Base-by-base conservation (phyloP, 768 basidiomycete genomes). In the Coprinellus micaceus region DNA sequence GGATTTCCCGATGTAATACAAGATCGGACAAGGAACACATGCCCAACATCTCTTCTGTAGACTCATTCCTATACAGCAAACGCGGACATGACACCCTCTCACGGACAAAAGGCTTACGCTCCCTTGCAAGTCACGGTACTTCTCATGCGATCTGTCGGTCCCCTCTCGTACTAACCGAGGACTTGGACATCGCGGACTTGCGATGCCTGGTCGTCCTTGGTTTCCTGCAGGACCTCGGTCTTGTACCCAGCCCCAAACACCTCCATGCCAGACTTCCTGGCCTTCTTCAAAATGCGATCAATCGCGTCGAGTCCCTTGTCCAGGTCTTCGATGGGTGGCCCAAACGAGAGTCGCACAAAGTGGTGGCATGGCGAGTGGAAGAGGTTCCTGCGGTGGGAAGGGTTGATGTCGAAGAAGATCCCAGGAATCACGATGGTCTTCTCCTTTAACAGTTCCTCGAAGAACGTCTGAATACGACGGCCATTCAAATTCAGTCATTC, bases 401-500 rank as follows among this genome's bases (percentile, higher is more conserved):
- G 89, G 70, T 83, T 87, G 66, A 90, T 88, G 63, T 91, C 89
- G 61, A 93, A 93, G 77, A 93, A 94, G 62, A 90, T 90, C 11
- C 94, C 94, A 4, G 93, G 92, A 46, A 94, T 91, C 53, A 92
- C 89, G 60, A 94, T 94, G 10, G 91, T 89, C 71, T 91, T 81
- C 71, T 91, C 89, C 71, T 94, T 96, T 52, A 96, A 78, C 43
- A 94, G 76, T 70, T 94, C 94, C 66, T 96, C 94, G 66, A 98
- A 98, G 83, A 98, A 96, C 4, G 90, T 91, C 82, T 86, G 36
- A 2, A 29, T 43, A 43, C 17, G 7, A 29, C 12, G 47, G 13
- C 21, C 51, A 19, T 30, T 21, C n/a, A n/a, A n/a, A n/a, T n/a
- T 46, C 40, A 55, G 39, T 50, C 11, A 39, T 2, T 44, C 17